Base-by-base conservation (phyloP, 2,329 filamentous ascomycete genomes). In the Penicillium rolfsii region DNA sequence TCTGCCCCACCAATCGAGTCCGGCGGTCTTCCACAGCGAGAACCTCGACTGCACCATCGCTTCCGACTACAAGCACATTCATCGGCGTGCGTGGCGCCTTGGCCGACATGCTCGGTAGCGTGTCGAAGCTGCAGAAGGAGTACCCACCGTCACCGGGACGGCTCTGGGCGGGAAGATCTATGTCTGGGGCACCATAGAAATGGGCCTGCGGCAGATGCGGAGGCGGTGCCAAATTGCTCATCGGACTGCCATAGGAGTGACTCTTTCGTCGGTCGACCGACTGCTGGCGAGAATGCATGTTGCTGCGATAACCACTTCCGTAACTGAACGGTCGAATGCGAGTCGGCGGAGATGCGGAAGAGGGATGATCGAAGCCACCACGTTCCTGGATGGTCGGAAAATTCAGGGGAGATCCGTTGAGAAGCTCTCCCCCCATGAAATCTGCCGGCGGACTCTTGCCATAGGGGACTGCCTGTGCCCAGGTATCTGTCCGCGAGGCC, bases 71-170 rank as follows among this genome's bases (percentile, higher is more conserved):
- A 48, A 93, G 91, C 86, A 74, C 89, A 89, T 70, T 90, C 84
- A 57, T 66, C 78, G 70, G 73, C 60, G 72, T 70, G 30, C 71
- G 73, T 3, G 71, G 70, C 16, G 71, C 58, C 64, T 82, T 81
- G 58, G 80, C 74, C 6, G 80, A 79, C 3, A 79, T 75, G 64
- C 75, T 77, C 36, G 78, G 74, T 46, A 96, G 81, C 2, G 83
- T 87, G 73, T 97, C 93, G 69, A 96, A 93, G 5, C 89, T 88
- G 73, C 91, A 95, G 73, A 89, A 91, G 67, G 90, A 92, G 7
- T 90, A 91, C 48, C 84, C 85, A 40, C 89, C 86, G 3, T 74
- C 71, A 19, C 60, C 58, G 1, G 60, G 19, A 38, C 70, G 67
- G 43, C 54, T 67, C 40, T 71, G 71, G 22, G 57, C 68, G 16